Evolutionary conservation across 306 rosid species (phyloP).

Genomic region (Vigna unguiculata): DNA sequence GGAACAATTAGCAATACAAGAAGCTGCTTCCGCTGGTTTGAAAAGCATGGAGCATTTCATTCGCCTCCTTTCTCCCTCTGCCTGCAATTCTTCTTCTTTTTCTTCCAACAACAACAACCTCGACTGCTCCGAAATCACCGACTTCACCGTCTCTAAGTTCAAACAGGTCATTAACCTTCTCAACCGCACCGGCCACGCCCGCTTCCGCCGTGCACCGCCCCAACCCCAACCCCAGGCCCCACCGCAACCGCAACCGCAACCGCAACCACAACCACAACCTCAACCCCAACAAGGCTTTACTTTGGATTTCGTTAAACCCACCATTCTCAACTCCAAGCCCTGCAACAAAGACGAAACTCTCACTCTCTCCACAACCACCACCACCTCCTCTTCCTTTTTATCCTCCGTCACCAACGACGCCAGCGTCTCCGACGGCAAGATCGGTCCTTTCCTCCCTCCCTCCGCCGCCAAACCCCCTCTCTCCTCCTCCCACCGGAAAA

Average conservation of each 20-base stretch:
- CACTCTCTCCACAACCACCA: constrained; percentile 54
- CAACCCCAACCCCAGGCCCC: not conserved
- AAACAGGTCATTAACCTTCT: constrained; percentile 68
- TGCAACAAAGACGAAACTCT: constrained; percentile 45
- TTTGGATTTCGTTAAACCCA: constrained; percentile 44
- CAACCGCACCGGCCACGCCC: constrained; percentile 86
- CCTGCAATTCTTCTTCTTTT: not conserved
- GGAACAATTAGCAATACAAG: constrained; percentile 64
- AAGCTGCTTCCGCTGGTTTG: constrained; percentile 72
- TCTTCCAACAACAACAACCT: constrained; percentile 33
- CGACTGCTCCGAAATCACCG: constrained; percentile 66
- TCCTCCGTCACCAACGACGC: constrained; percentile 80
- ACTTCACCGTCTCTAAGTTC: constrained; percentile 77
- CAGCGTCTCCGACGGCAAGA: constrained; percentile 74
- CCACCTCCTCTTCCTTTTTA: constrained; percentile 64
- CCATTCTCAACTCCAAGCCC: constrained; percentile 7
- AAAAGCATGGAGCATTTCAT: constrained; percentile 80
- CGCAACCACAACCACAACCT: not conserved
- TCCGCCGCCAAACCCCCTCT: constrained; percentile 73
- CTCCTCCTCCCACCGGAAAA: constrained; percentile 55
- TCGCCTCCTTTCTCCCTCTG: constrained; percentile 48
- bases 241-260: not conserved
- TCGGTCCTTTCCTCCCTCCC: constrained; percentile 47
- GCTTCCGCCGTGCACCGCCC: constrained; percentile 80
- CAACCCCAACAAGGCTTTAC: constrained; percentile 6